Base-by-base conservation (phyloP, 2,329 filamentous ascomycete genomes). In the Cytospora paraplurivora region DNA sequence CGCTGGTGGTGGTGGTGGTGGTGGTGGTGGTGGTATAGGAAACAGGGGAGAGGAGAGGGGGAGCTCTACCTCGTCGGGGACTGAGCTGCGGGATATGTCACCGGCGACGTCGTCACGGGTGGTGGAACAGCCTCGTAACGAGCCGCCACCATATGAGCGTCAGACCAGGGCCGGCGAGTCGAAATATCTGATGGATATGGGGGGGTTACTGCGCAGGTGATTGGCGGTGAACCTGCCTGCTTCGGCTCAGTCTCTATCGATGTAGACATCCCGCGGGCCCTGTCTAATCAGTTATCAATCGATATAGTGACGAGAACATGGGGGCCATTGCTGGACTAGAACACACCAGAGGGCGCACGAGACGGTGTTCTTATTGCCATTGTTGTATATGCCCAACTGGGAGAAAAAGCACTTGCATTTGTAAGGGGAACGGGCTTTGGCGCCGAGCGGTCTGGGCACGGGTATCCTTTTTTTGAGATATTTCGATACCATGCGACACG, bases 1-100 rank as follows among this genome's bases (percentile, higher is more conserved):
- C 2, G 49, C 56, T 35, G 51, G 37, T 5, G 12, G 7, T 19
- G 59, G 19, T 27, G 12, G 34, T 10, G 33, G 11, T n/a, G 51
- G 37, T 5, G 12, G 7, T 19, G 59, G 19, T 27, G 12, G 34
- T 10, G 33, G 11, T n/a, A 47, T 2, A 33, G 27, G 27, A 27
- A 27, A 44, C 13, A 53, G 35, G 32, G 60, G 58, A 6, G 53
- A 57, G n/a, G 58, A 60, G 27, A 55, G 38, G 13, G 49, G 50
- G 11, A 38, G 7, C 15, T 63, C 61, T 12, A 27, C 35, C 11
- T 62, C 54, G 15, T 56, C 63, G 7, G 77, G 73, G 13, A 82
- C 78, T 6, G 80, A 83, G 66, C 69, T 83, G 35, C 76, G 81
- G 54, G 53, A 57, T 0, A 1, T 64, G 7, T 61, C 57, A 10